phyloP scores from a whole-genome alignment of 352 stramenopile species.

The Blastocystis sp. region DNA sequence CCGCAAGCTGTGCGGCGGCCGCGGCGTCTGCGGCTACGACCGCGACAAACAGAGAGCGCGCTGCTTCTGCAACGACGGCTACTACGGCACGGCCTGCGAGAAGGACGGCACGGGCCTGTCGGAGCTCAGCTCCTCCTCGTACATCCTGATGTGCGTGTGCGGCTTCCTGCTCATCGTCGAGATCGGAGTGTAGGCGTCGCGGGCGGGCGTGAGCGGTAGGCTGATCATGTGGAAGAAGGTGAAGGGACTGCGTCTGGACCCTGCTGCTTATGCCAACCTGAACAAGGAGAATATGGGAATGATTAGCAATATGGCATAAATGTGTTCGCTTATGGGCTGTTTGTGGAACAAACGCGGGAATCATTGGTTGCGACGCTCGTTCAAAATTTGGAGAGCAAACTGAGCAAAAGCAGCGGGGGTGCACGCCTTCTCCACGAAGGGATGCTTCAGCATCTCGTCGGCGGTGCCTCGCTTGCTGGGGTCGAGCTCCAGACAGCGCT shows the following conservation, averaged over 20 bases:
- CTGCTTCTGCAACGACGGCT: constrained; percentile 70
- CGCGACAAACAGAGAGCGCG: constrained; percentile 7
- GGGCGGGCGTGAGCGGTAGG: not conserved
- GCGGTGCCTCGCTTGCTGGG: constrained; percentile 78
- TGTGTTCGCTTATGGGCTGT: constrained; percentile 35
- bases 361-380: constrained; percentile 43
- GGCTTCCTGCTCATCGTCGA: constrained; percentile 68
- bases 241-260: constrained; percentile 66
- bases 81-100: constrained; percentile 61
- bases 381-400: constrained; percentile 71
- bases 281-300: constrained; percentile 68
- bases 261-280: constrained; percentile 67
- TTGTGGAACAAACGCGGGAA: constrained; percentile 16
- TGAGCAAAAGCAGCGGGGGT: constrained; percentile 74
- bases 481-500: constrained; percentile 79
- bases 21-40: constrained; percentile 68
- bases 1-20: constrained; percentile 61
- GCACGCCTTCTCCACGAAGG: constrained; percentile 79
- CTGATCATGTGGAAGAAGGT: constrained; percentile 70
- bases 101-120: not conserved
- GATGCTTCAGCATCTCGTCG: constrained; percentile 84
- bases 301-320: constrained; percentile 28
- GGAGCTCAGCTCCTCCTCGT: constrained; percentile 11
- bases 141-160: constrained; percentile 38
- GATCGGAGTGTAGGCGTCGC: constrained; percentile 68